Percentiles rank a stretch among this genome's conserved stretches.
Evolutionary conservation across 352 stramenopile genomes (phyloP).

Genomic region (Plasmopara muralis): DNA sequence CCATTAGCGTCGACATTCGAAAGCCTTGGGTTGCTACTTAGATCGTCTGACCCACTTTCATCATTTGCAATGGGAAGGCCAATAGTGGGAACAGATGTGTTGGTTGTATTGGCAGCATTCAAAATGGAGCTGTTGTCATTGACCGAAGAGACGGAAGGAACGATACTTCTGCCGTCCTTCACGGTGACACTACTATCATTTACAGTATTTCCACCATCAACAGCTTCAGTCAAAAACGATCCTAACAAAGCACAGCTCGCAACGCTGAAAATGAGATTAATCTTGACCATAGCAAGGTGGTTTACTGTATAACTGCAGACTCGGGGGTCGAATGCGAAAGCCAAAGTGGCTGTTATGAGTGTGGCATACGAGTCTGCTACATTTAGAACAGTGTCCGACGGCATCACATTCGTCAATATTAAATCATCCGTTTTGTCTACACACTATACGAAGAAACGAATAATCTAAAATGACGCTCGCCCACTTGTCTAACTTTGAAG

Average conservation of each 20-base stretch:
- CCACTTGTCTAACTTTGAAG: too few relatives aligned
- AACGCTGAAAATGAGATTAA: conserved; percentile 10
- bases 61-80: not conserved
- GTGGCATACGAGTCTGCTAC: not conserved
- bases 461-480: too few relatives aligned
- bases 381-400: not conserved
- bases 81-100: too few relatives aligned
- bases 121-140: conserved; percentile 4
- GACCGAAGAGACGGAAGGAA: not conserved
- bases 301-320: too few relatives aligned
- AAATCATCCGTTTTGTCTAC: not conserved
- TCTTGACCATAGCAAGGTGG: conserved; percentile 17
- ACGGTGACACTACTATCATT: too few relatives aligned
- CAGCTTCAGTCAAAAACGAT: conserved; percentile 1
- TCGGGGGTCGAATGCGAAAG: not conserved
- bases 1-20: not conserved
- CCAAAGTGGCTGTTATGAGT: conserved; percentile 5
- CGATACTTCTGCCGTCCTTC: too few relatives aligned
- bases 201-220: not conserved
- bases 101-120: not conserved
- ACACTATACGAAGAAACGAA: too few relatives aligned
- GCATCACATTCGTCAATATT: not conserved
- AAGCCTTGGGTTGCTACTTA: not conserved
- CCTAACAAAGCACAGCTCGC: conserved; percentile 1
- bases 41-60: not conserved